Evolutionary conservation across 2,329 filamentous ascomycete genomes (phyloP).

Genomic region (Penicillium nordicum): DNA sequence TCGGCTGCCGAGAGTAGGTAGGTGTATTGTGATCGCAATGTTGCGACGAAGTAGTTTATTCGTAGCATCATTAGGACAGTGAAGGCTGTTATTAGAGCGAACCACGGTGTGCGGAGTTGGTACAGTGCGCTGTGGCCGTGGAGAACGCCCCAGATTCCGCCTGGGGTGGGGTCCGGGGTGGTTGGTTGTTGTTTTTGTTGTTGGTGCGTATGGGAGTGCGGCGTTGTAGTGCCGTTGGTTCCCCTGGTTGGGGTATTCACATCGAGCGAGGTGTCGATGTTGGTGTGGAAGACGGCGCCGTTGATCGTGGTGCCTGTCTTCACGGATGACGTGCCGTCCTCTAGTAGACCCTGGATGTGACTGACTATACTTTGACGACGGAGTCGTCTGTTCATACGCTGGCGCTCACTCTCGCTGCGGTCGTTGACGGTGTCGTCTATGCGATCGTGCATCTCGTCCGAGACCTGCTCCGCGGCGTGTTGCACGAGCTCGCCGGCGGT

Average conservation of each 20-base stretch:
- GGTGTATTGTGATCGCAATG: constrained; percentile 76
- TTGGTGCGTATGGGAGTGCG: constrained; percentile 37
- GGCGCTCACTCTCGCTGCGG: constrained; percentile 44
- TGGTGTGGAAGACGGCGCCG: constrained; percentile 14
- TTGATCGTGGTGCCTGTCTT: constrained; percentile 10
- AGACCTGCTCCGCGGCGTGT: constrained; percentile 58
- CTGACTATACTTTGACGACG: constrained; percentile 62
- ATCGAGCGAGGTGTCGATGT: constrained; percentile 3
- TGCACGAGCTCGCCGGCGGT: constrained; percentile 78
- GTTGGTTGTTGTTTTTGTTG: neutral
- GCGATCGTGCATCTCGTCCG: constrained; percentile 55
- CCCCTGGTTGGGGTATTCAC: too few species aligned
- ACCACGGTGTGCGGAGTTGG: constrained; percentile 80
- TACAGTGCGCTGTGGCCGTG: constrained; percentile 67
- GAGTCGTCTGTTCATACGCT: constrained; percentile 54
- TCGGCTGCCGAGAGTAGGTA: constrained; percentile 62
- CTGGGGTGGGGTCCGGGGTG: constrained; percentile 43
- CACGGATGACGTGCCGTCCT: constrained; percentile 35
- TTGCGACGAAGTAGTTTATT: constrained; percentile 93
- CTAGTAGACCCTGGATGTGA: constrained; percentile 71
- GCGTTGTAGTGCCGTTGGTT: neutral
- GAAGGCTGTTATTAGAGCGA: constrained; percentile 80
- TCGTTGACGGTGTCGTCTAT: constrained; percentile 56
- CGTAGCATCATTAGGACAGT: constrained; percentile 73
- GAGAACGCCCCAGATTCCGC: constrained; percentile 80